Conservation (phyloP, 257 asterid genomes). For the Salvia splendens region DNA sequence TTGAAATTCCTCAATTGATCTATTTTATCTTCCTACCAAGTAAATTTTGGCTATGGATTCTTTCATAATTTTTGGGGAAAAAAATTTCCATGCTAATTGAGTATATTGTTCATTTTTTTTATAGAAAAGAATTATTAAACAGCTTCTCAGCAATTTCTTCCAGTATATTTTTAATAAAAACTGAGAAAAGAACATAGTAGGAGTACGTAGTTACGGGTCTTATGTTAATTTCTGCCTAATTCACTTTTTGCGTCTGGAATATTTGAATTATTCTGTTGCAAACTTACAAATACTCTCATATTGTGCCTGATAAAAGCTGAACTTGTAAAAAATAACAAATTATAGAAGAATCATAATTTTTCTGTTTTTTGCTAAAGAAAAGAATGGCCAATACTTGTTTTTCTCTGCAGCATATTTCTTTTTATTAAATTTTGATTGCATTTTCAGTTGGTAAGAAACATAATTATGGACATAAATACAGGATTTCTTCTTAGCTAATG, state of each 20-base stretch:
- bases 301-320: neutral
- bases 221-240: neutral
- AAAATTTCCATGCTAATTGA: too few species aligned
- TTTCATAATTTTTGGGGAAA: too few species aligned
- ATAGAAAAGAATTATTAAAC: too few species aligned
- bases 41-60: too few species aligned
- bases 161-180: too few species aligned
- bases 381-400: neutral
- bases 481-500: constrained; percentile 80
- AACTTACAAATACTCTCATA: neutral
- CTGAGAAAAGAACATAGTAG: too few species aligned
- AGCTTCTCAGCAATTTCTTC: too few species aligned
- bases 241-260: constrained; percentile 4
- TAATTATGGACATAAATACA: constrained; percentile 38
- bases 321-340: neutral
- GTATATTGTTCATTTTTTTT: too few species aligned
- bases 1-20: too few species aligned
- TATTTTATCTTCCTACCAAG: too few species aligned
- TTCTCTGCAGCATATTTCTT: constrained; percentile 15
- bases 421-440: constrained; percentile 14
- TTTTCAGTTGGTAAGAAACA: constrained; percentile 21
- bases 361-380: neutral
- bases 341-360: neutral
- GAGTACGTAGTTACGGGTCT: neutral
- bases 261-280: neutral